phyloP scores from a whole-genome alignment of 1,284 basidiomycete species.

The Thecaphora thlaspeos region DNA sequence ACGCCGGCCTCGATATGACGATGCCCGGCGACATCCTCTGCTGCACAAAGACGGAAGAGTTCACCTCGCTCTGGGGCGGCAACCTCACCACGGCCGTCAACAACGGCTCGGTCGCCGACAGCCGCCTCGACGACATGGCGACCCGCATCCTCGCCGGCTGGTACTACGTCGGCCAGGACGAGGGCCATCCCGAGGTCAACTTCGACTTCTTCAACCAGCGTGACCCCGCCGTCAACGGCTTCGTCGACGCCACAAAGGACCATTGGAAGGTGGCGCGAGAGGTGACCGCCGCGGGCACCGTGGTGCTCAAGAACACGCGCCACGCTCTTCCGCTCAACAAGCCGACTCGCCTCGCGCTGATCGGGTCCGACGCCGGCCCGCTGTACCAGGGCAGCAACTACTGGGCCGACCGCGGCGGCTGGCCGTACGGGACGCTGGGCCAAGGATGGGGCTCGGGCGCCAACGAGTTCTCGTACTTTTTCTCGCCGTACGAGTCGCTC shows the following conservation, averaged over 20 bases:
- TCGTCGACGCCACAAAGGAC: constrained; percentile 72
- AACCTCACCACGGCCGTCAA: constrained; percentile 68
- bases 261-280: constrained; percentile 69
- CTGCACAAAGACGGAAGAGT: constrained; percentile 20
- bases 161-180: constrained; percentile 58
- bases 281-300: constrained; percentile 72
- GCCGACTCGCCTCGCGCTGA: constrained; percentile 36
- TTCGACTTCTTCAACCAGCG: constrained; percentile 43
- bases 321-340: constrained; percentile 34
- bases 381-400: constrained; percentile 71
- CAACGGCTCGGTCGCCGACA: constrained; percentile 68
- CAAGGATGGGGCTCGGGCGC: constrained; percentile 75
- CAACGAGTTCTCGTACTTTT: constrained; percentile 61
- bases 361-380: constrained; percentile 67
- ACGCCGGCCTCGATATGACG: constrained; percentile 68
- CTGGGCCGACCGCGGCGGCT: constrained; percentile 65
- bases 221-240: constrained; percentile 61
- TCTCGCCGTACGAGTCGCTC: constrained; percentile 68
- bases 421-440: constrained; percentile 68
- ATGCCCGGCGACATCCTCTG: constrained; percentile 58
- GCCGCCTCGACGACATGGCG: constrained; percentile 62
- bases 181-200: constrained; percentile 48
- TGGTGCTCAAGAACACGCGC: constrained; percentile 71
- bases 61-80: constrained; percentile 38
- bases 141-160: constrained; percentile 54